Percentiles rank a stretch among this genome's conserved stretches.
Conservation (phyloP, 225 moss, liverwort and hornwort species). For the Sphagnum contortum region DNA sequence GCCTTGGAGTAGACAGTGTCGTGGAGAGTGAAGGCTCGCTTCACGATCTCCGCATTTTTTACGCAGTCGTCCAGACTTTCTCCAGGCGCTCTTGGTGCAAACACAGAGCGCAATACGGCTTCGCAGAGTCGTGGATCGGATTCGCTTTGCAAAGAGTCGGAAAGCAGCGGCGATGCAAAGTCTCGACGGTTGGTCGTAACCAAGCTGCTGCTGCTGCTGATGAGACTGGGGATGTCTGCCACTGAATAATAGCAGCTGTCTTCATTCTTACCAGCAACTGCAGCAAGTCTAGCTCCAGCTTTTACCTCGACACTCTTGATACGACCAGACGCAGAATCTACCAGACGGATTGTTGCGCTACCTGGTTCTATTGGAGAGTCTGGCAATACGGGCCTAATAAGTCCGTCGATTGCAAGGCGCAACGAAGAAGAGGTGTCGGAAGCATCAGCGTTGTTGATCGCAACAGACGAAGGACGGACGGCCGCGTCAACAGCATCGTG, state of each 20-base stretch:
- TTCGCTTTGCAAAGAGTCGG: slow-evolving; percentile 6
- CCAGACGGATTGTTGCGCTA: slow-evolving; percentile 20
- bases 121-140: slow-evolving; percentile 22
- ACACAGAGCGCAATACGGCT: slow-evolving; percentile 30
- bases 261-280: not conserved
- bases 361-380: too few relatives aligned
- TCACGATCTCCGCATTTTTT: slow-evolving; percentile 15
- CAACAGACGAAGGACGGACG: too few relatives aligned
- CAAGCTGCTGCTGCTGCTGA: slow-evolving; percentile 18
- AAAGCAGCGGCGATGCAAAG: not conserved
- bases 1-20: slow-evolving; percentile 18
- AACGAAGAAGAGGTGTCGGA: too few relatives aligned
- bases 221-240: slow-evolving; percentile 18
- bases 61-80: slow-evolving; percentile 20
- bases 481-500: too few relatives aligned
- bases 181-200: slow-evolving; percentile 4
- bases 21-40: slow-evolving; percentile 20
- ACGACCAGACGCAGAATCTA: slow-evolving; percentile 31
- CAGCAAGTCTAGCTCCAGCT: not conserved
- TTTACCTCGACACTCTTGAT: slow-evolving; percentile 26
- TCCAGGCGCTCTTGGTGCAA: slow-evolving; percentile 21
- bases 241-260: slow-evolving; percentile 9
- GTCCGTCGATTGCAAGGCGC: too few relatives aligned
- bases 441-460: too few relatives aligned
- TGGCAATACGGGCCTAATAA: too few relatives aligned